Conservation (phyloP, 164 flowering plant genomes). For the Nymphaea thermarum region DNA sequence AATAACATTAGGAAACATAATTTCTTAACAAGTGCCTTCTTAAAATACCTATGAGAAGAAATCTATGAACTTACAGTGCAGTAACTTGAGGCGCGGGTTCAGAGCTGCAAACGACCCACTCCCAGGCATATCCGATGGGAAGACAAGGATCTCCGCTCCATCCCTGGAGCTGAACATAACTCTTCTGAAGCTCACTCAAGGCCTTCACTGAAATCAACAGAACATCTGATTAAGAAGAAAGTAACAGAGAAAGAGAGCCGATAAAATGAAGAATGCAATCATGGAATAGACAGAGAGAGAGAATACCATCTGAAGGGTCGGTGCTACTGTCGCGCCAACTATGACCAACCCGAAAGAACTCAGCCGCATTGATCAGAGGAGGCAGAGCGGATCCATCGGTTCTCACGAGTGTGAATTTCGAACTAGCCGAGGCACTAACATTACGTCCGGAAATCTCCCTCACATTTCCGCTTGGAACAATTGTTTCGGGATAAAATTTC, state of each 20-base stretch:
- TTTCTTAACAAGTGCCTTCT: no score
- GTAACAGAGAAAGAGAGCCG: neutral
- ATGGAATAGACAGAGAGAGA: no score
- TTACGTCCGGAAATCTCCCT: no score
- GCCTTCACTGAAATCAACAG: conserved; percentile 10
- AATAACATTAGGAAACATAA: no score
- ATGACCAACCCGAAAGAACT: conserved; percentile 10
- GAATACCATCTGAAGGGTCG: conserved; percentile 24
- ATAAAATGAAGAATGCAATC: no score
- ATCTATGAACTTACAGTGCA: conserved; percentile 15
- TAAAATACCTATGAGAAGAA: no score
- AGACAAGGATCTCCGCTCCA: conserved; percentile 52
- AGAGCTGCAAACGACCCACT: conserved; percentile 27
- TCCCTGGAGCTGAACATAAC: conserved; percentile 9
- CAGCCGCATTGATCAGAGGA: conserved; percentile 39
- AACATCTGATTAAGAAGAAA: neutral
- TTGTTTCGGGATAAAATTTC: no score
- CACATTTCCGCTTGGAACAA: neutral
- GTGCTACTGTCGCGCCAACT: conserved; percentile 14
- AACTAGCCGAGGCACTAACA: no score
- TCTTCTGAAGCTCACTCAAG: conserved; percentile 12
- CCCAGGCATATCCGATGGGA: conserved; percentile 26
- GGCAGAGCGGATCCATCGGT: conserved; percentile 22
- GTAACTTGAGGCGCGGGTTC: conserved; percentile 21
- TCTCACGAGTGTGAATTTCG: conserved; percentile 10